Evolutionary conservation across 495 filamentous ascomycete genomes (phyloP), one percentile per base, ranked within the genome.

Genomic region (Trichoderma parareesei): DNA sequence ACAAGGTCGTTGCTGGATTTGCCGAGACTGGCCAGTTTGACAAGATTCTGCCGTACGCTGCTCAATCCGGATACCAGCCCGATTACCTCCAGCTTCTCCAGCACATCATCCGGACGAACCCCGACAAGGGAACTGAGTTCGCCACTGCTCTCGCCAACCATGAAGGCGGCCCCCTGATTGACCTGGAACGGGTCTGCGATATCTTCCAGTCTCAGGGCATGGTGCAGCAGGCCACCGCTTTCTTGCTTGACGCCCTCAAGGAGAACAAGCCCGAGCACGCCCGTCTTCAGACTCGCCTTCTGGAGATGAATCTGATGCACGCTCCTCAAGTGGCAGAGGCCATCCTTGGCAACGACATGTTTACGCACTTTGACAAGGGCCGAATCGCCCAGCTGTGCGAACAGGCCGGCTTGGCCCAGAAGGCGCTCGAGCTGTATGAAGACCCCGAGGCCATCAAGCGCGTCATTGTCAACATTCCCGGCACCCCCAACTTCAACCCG

Each of bases 241-340:
- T 99, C 85, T 79, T 99, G 42, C 83, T 99, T 35, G 95, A 98
- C 74, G 93, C 91, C 16, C 81, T 99, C 55, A 91, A 94, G 76
- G 90, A 90, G 64, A 96, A 99, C 79, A 88, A 88, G 69, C 93
- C 93, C 5, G 95, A 98, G 74, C 92, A 99, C 66, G 93, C 87
- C 57, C 86, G 92, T 68, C 81, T 98, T 60, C 94, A 99, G 75
- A 99, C 94, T 43, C 88, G 92, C 64, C 81, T 99, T 33, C 79
- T 99, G 57, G 94, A 99, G 82, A 98, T 99, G 93, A 99, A 99
- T 74, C 80, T 99, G 65, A 76, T 93, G 74, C 93, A 96, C 71
- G 95, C 95, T 0, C 93, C 94, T 11, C 95, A 98, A 74, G 94
- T 99, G 61, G 94, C 94, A 6, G 94, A 98, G 75, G 94, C 94